These are phyloP conservation scores for Neocucurbitaria cava DNA, from an alignment of 2,329 filamentous ascomycete species.

Conservation along the genomic window DNA sequence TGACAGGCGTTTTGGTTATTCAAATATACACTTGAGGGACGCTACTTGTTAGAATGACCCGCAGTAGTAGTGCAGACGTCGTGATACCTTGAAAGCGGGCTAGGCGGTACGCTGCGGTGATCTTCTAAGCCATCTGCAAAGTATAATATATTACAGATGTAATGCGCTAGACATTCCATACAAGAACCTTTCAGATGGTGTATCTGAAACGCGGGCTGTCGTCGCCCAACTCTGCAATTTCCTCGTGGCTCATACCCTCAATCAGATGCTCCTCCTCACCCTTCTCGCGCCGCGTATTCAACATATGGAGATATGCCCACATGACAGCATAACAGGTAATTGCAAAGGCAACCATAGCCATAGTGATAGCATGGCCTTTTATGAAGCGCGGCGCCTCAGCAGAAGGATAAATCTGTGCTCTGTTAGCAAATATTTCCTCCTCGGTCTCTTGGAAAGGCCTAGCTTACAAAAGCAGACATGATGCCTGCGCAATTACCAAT, in stretches of 20 bases:
- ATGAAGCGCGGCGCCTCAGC: conserved; percentile 56
- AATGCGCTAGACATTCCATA: neutral
- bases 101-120: no score
- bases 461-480: conserved; percentile 72
- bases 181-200: conserved; percentile 26
- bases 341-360: conserved; percentile 57
- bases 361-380: conserved; percentile 60
- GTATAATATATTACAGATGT: no score
- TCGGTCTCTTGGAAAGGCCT: no score
- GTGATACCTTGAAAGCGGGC: neutral
- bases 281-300: conserved; percentile 47
- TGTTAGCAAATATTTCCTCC: conserved; percentile 19
- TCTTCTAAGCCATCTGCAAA: no score
- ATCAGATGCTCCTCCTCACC: conserved; percentile 52
- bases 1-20: no score
- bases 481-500: conserved; percentile 75
- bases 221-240: conserved; percentile 55
- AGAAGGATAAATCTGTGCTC: conserved; percentile 53
- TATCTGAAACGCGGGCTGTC: conserved; percentile 55
- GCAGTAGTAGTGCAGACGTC: no score
- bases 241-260: conserved; percentile 51
- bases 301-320: conserved; percentile 47
- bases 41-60: no score
- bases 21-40: no score
- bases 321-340: conserved; percentile 47